Conservation (phyloP, 768 basidiomycete species). For the Mrakia hoshinonis region DNA sequence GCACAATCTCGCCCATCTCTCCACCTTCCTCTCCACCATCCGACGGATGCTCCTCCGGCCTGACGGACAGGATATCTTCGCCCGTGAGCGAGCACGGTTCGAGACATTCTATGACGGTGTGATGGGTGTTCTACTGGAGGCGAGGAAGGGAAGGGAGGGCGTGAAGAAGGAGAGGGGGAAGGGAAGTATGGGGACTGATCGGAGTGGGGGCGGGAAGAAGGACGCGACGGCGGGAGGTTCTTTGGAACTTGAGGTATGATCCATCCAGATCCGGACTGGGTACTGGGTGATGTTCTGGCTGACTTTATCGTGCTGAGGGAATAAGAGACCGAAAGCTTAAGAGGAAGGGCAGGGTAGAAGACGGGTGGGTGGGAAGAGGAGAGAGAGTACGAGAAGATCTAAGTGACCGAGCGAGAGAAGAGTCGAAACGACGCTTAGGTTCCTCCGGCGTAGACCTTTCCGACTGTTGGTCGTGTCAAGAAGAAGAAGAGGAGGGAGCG, state of each 20-base stretch:
- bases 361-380: too few species aligned
- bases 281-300: too few species aligned
- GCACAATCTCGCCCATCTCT: constrained; percentile 12
- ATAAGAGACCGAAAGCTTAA: too few species aligned
- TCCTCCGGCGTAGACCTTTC: constrained; percentile 99
- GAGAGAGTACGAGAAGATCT: too few species aligned
- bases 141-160: not conserved
- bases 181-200: not conserved
- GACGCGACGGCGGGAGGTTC: too few species aligned
- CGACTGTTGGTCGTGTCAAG: too few species aligned
- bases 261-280: too few species aligned
- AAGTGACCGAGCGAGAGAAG: not conserved
- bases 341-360: too few species aligned
- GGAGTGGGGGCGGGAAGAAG: not conserved
- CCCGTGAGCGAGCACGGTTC: not conserved
- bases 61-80: not conserved
- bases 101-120: not conserved
- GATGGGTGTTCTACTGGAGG: not conserved
- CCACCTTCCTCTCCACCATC: constrained; percentile 2
- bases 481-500: too few species aligned
- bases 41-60: constrained; percentile 4
- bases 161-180: constrained; percentile 13
- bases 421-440: constrained; percentile 33
- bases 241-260: too few species aligned
- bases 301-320: too few species aligned